phyloP scores from a whole-genome alignment of 306 rosid species.

The Cicer bijugum region DNA sequence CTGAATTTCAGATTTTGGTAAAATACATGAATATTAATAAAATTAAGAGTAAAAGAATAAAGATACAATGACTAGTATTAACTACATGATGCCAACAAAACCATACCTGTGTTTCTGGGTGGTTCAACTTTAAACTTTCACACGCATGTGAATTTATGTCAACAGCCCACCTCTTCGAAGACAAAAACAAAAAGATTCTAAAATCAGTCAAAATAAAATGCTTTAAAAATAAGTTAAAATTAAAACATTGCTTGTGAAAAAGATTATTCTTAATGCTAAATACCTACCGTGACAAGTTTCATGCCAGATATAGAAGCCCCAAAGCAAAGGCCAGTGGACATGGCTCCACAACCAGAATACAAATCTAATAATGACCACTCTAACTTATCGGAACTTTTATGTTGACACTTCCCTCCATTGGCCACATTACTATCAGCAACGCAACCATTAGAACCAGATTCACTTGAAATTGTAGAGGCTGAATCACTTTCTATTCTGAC shows the following conservation, averaged over 20 bases:
- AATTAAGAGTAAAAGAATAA: not conserved
- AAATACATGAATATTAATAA: not conserved
- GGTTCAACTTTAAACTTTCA: conserved; percentile 51
- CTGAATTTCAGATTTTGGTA: conserved; percentile 24
- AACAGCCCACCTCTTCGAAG: conserved; percentile 57
- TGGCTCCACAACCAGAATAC: conserved; percentile 60
- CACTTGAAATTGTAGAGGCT: conserved; percentile 48
- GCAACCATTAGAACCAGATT: conserved; percentile 22
- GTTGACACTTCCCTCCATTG: not conserved
- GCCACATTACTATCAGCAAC: not conserved
- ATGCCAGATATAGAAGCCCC: conserved; percentile 51
- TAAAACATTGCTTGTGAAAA: not conserved
- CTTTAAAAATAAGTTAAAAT: not conserved
- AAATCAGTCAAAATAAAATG: not conserved
- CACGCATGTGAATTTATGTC: conserved; percentile 49
- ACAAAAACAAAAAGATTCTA: conserved; percentile 17
- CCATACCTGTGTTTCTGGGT: conserved; percentile 54
- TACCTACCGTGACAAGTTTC: conserved; percentile 58
- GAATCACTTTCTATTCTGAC: not conserved
- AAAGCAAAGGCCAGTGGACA: conserved; percentile 58
- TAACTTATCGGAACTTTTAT: not conserved
- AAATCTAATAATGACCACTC: conserved; percentile 48
- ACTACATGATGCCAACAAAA: not conserved
- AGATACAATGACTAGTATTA: not conserved
- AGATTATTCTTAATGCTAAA: not conserved